A percentile compares a stretch with the other conserved stretches of the same genome.
These are phyloP conservation scores for Podochytrium sp. DNA, from an alignment of 192 early-diverging fungal genomes.

Conservation along the genomic window DNA sequence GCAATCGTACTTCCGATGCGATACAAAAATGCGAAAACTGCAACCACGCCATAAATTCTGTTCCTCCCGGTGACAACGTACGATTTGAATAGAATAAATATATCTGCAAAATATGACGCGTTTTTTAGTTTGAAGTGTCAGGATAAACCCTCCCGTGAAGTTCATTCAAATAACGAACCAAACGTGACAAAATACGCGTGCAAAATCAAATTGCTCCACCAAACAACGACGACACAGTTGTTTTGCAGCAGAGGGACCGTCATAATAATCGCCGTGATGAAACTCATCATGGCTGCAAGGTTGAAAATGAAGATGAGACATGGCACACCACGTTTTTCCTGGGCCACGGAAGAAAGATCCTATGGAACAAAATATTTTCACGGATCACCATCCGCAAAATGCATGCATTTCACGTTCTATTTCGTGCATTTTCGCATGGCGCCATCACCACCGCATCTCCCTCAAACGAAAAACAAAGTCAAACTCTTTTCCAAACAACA, in stretches of 20 bases:
- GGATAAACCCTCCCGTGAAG: too few relatives aligned
- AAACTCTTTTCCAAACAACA: too few relatives aligned
- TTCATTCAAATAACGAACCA: too few relatives aligned
- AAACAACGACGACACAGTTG: not conserved
- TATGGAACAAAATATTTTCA: not conserved
- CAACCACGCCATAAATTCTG: not conserved
- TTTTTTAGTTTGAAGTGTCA: too few relatives aligned
- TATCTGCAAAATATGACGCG: too few relatives aligned
- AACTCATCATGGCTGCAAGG: not conserved
- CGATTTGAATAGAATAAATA: not conserved
- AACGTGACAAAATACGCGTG: not conserved
- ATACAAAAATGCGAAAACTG: not conserved
- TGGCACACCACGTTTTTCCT: too few relatives aligned
- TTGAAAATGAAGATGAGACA: not conserved
- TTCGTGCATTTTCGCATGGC: not conserved
- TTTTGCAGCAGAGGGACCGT: not conserved
- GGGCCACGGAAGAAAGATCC: not conserved
- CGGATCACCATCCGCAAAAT: not conserved
- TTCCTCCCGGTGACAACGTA: not conserved
- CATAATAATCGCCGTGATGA: not conserved
- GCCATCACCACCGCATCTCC: too few relatives aligned
- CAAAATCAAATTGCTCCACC: not conserved
- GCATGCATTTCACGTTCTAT: not conserved
- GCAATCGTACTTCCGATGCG: not conserved
- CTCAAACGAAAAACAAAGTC: too few relatives aligned